A percentile compares a stretch with the other conserved stretches of the same genome.
These are phyloP conservation scores for Globisporangium cystogenes DNA, from an alignment of 352 stramenopile genomes.

Conservation along the genomic window DNA sequence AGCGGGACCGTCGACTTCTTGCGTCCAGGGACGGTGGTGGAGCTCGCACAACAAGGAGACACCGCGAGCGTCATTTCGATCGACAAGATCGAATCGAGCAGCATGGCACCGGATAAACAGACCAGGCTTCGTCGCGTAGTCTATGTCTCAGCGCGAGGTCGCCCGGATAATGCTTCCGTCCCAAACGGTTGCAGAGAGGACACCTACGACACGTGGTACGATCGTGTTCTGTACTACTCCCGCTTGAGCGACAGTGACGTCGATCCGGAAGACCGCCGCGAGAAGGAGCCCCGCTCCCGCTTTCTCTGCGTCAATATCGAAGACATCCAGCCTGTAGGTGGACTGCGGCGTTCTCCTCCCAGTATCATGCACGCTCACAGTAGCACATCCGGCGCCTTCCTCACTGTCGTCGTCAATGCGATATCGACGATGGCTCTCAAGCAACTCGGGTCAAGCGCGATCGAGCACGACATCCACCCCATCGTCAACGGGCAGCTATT, in stretches of 20 bases:
- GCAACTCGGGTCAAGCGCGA: neutral
- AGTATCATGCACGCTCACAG: constrained; percentile 5
- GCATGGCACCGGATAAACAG: neutral
- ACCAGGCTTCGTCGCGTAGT: neutral
- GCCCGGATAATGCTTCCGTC: neutral
- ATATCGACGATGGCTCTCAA: constrained; percentile 1
- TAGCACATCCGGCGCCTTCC: neutral
- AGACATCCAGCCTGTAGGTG: constrained; percentile 10
- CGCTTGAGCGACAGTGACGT: neutral
- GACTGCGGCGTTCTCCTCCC: neutral
- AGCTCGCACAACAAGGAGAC: constrained; percentile 26
- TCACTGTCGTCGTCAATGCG: neutral
- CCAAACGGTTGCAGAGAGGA: neutral
- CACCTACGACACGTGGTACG: constrained; percentile 4
- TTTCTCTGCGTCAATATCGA: constrained; percentile 10
- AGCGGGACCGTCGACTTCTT: constrained; percentile 32
- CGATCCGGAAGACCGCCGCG: neutral
- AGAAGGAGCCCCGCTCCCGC: neutral
- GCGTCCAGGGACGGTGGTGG: constrained; percentile 21
- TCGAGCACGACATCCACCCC: neutral
- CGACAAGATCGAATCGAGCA: neutral
- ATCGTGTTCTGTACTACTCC: neutral
- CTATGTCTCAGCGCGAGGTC: neutral
- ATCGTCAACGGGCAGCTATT: neutral
- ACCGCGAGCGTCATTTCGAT: constrained; percentile 21